phyloP scores from a whole-genome alignment of 345 rosid species.

The Gossypium turneri region DNA sequence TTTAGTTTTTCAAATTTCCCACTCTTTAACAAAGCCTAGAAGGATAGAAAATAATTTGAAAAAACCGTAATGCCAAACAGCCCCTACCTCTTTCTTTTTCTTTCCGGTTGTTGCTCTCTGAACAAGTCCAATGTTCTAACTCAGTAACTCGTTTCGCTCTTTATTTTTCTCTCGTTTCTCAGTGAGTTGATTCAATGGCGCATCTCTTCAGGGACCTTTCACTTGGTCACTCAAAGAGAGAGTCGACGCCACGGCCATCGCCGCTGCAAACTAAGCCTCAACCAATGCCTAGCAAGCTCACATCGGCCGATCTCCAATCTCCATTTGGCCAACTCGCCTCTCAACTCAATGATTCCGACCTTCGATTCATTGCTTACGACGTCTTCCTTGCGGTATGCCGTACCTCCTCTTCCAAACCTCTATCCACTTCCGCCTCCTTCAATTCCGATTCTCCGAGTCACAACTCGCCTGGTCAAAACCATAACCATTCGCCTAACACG shows the following conservation, averaged over 20 bases:
- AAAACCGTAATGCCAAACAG: neutral
- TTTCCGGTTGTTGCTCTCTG: neutral
- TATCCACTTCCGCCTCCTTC: constrained; percentile 34
- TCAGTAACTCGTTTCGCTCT: neutral
- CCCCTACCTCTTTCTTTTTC: neutral
- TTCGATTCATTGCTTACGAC: constrained; percentile 80
- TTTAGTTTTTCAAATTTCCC: neutral
- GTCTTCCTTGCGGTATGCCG: constrained; percentile 85
- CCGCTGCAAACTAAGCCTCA: constrained; percentile 25
- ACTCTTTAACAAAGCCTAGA: neutral
- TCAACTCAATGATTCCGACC: constrained; percentile 74
- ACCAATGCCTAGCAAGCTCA: constrained; percentile 26
- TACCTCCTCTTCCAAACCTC: constrained; percentile 75
- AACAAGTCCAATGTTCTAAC: constrained; percentile 1
- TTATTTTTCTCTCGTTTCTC: constrained; percentile 2
- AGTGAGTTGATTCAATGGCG: constrained; percentile 54
- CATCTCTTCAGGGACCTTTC: constrained; percentile 93
- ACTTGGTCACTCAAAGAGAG: constrained; percentile 79
- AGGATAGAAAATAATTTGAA: neutral
- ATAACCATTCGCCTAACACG: constrained; percentile 32
- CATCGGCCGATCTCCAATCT: constrained; percentile 55
- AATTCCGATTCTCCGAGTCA: constrained; percentile 44
- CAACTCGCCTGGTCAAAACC: constrained; percentile 15
- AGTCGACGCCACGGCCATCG: constrained; percentile 40
- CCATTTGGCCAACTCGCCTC: constrained; percentile 71